Evolutionary conservation across 805 yeast species (phyloP).

Genomic region (Zygotorulaspora danielsina): DNA sequence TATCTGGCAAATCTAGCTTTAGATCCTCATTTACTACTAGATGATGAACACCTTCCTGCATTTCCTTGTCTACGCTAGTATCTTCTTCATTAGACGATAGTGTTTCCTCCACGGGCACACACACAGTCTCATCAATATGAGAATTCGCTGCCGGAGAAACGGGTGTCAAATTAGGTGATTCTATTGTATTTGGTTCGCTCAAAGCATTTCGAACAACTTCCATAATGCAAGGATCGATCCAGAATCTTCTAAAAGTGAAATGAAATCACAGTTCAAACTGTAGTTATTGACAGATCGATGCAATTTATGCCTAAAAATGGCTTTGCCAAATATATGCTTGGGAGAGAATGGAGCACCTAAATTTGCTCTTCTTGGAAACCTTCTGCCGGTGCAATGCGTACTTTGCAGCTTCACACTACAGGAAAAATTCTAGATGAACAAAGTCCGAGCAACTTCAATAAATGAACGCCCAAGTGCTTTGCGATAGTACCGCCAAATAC

Average conservation of each 20-base stretch:
- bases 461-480: slow-evolving; percentile 10
- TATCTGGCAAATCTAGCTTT: slow-evolving; percentile 25
- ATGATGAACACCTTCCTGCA: slow-evolving; percentile 6
- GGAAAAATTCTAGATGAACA: too few relatives aligned
- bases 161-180: slow-evolving; percentile 2
- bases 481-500: slow-evolving; percentile 5
- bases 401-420: too few relatives aligned
- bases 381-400: too few relatives aligned
- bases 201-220: slow-evolving; percentile 10
- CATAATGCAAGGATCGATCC: slow-evolving; percentile 7
- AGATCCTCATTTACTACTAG: slow-evolving; percentile 14
- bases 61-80: slow-evolving; percentile 4
- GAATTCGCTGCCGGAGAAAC: slow-evolving; percentile 1
- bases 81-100: slow-evolving; percentile 8
- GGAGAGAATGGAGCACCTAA: too few relatives aligned
- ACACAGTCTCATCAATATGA: slow-evolving; percentile 2
- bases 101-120: not conserved
- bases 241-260: too few relatives aligned
- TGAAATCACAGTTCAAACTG: too few relatives aligned
- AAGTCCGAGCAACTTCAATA: slow-evolving; percentile 4
- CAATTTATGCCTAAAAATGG: too few relatives aligned
- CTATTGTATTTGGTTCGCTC: slow-evolving; percentile 9
- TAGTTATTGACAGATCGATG: too few relatives aligned
- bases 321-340: too few relatives aligned
- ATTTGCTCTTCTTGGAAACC: too few relatives aligned